A percentile compares a stretch with the other conserved stretches of the same genome.
phyloP scores from a whole-genome alignment of 2,329 filamentous ascomycete genomes.

The Chalara sp. region DNA sequence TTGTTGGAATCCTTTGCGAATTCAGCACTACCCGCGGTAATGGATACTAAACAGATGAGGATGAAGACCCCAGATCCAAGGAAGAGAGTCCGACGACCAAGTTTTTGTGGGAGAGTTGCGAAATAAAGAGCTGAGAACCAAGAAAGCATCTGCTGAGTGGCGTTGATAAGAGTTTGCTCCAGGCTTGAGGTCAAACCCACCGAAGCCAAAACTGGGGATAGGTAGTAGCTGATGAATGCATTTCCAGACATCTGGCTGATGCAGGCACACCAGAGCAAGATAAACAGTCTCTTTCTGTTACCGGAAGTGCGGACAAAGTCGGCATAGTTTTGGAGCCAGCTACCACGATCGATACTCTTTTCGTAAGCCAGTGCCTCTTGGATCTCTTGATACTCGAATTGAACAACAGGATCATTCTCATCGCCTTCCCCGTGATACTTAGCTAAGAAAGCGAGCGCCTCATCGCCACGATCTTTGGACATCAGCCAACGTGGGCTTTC shows the following conservation, averaged over 20 bases:
- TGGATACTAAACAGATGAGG: not conserved
- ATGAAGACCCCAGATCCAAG: not conserved
- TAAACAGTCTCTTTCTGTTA: constrained; percentile 10
- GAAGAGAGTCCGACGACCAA: constrained; percentile 4
- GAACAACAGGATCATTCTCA: constrained; percentile 37
- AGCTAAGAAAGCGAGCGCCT: constrained; percentile 43
- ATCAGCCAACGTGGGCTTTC: constrained; percentile 58
- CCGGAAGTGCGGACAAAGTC: constrained; percentile 41
- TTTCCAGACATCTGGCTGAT: constrained; percentile 8
- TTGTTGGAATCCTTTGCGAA: constrained; percentile 16
- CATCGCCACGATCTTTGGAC: constrained; percentile 42
- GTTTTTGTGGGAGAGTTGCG: constrained; percentile 16
- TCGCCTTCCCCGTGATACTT: constrained; percentile 49
- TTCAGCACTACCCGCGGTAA: constrained; percentile 27
- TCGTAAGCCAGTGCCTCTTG: constrained; percentile 4
- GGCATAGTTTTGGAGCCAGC: constrained; percentile 40
- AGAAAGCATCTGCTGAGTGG: constrained; percentile 22
- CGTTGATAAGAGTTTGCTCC: constrained; percentile 16
- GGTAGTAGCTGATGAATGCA: constrained; percentile 29
- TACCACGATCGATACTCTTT: constrained; percentile 34
- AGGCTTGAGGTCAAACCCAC: constrained; percentile 14
- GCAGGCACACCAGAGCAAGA: constrained; percentile 6
- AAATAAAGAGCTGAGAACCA: constrained; percentile 23
- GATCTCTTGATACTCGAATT: constrained; percentile 30
- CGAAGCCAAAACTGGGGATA: constrained; percentile 5